Conservation (phyloP, 2,329 filamentous ascomycete genomes). For the Geoglossum cookeanum region DNA sequence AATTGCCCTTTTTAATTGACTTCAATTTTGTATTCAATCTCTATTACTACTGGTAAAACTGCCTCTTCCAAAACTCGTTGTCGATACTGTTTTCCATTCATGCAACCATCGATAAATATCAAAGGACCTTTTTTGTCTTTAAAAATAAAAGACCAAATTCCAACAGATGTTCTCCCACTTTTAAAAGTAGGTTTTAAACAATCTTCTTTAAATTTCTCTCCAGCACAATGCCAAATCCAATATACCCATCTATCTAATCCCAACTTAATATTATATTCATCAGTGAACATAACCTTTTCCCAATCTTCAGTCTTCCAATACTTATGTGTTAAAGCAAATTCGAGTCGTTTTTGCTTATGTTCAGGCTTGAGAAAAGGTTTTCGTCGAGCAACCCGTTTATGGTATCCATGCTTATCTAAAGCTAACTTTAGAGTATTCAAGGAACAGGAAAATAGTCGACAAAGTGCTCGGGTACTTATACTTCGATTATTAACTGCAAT, state of each 20-base stretch:
- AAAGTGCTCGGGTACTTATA: not conserved
- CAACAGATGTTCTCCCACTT: not conserved
- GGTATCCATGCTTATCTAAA: not conserved
- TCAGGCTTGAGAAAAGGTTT: not conserved
- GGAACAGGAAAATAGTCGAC: not conserved
- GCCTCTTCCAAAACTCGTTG: slow-evolving; percentile 17
- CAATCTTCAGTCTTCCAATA: not conserved
- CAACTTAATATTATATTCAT: not conserved
- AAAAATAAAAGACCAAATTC: not conserved
- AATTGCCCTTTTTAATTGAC: slow-evolving; percentile 8
- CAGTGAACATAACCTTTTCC: not conserved
- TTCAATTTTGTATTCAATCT: slow-evolving; percentile 23
- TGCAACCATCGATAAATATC: not conserved
- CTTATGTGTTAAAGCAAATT: not conserved
- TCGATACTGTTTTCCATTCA: not conserved
- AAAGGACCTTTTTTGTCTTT: not conserved
- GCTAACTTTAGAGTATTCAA: not conserved
- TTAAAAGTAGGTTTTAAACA: not conserved
- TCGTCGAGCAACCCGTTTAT: not conserved
- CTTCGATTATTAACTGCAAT: not conserved
- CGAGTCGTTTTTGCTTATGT: not conserved
- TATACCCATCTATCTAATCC: not conserved
- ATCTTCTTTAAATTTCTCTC: not conserved
- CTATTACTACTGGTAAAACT: slow-evolving; percentile 21
- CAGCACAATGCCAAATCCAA: not conserved